Base-by-base conservation (phyloP, 768 basidiomycete genomes). In the Serendipita vermifera region DNA sequence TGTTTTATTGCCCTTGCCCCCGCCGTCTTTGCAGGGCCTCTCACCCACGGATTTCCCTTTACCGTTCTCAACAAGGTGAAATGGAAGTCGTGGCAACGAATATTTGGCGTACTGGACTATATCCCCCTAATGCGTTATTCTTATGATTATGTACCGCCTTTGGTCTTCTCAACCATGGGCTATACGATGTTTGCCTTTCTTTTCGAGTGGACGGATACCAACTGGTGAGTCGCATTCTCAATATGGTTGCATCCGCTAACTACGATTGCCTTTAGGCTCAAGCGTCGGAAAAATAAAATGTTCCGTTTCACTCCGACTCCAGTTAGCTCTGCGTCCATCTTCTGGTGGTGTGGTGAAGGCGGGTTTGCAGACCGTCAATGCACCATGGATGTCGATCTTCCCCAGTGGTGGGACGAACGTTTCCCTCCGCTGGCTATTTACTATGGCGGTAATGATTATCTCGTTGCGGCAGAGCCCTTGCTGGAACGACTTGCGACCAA, bases 271-370 rank as follows among this genome's bases (percentile, higher is more conserved):
- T 35, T 11, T 17, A 67, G 65, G 72, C 70, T 75, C 11, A 64
- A 62, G 20, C 65, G 74, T 6, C 66, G 75, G 22, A 76, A 76
- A 58, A 67, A 69, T 26, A 76, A 76, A 60, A 73, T 73, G 71
- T 76, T 76, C 67, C 59, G 74, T 13, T 76, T 76, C 67, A 75
- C 74, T 3, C 75, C 75, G 1, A 69, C 70, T 3, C 74, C 75
- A 35, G 75, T 76, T 27, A 68, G 66, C 43, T 71, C 63, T 11
- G 72, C 70, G 5, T 60, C 59, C 26, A 69, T 71, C 60, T 71
- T 71, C 59, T 72, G 64, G 64, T 76, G 74, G 74, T 73, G 73
- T 33, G 74, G 74, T 11, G 68, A 70, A 57, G 69, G 72, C 55
- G 75, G 74, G 0, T 73, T 72, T 59, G 71, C 72, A 0, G 62